A percentile compares a stretch with the other conserved stretches of the same genome.
Evolutionary conservation across 2,329 filamentous ascomycete species (phyloP).

Genomic region (Plenodomus tracheiphilus): DNA sequence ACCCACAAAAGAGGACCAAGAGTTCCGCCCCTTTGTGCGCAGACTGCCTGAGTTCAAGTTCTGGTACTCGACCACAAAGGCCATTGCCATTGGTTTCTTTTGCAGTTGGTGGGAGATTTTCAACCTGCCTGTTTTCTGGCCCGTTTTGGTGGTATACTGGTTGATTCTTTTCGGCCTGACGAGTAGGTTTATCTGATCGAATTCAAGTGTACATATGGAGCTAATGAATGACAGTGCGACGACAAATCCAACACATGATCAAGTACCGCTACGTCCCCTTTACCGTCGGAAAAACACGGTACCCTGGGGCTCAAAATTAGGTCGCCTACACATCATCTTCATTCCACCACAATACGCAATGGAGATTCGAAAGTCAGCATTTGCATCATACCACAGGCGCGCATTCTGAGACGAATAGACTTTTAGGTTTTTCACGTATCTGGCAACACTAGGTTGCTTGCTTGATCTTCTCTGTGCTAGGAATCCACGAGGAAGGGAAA

Average conservation of each 20-base stretch:
- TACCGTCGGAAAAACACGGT: constrained; percentile 74
- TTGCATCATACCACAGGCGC: not conserved
- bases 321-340: not conserved
- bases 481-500: too few relatives aligned
- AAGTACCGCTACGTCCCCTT: constrained; percentile 99
- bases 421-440: not conserved
- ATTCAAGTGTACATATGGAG: not conserved
- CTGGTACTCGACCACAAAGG: constrained; percentile 94
- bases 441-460: not conserved
- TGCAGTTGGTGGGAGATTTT: constrained; percentile 95
- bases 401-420: not conserved
- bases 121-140: constrained; percentile 98
- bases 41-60: constrained; percentile 99
- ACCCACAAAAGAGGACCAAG: constrained; percentile 93
- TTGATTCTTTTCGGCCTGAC: constrained; percentile 94
- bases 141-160: constrained; percentile 97
- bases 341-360: constrained; percentile 1
- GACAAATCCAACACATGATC: constrained; percentile 99
- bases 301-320: constrained; percentile 36
- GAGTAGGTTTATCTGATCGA: constrained; percentile 64
- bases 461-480: too few relatives aligned
- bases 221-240: constrained; percentile 69
- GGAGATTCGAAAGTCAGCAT: not conserved
- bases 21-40: constrained; percentile 96
- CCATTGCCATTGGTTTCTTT: constrained; percentile 77